Evolutionary conservation across 1,284 basidiomycete species (phyloP), one percentile per base, ranked within the genome.

Genomic region (Ceratobasidium papillatum): DNA sequence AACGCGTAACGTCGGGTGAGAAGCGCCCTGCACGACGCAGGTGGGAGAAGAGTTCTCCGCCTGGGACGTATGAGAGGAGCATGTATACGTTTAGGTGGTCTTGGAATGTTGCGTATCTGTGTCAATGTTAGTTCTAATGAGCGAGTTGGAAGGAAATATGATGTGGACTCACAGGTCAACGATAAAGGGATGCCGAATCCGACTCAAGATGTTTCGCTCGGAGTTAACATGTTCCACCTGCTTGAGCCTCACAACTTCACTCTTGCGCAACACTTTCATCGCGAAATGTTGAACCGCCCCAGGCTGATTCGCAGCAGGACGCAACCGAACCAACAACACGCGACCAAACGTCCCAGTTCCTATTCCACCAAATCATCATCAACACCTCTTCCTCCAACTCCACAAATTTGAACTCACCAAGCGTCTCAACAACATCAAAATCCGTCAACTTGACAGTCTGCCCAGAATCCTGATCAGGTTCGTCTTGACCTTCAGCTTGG

Each of bases 171-270:
- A 71, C 75, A 94, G 87, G 78, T 94, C 91, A 77, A 94, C 92
- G 76, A 94, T 88, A 81, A 94, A 94, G 3, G 92, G 93, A 78
- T 94, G 92, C 45, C 89, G 88, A 59, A 94, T 90, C 49, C 91
- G 88, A 41, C 95, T 96, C 56, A 99, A 89, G 82, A 99, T 98
- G 81, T 95, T 94, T 43, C 97, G 89, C 82, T 99, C 97, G 12
- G 96, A 96, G 80, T 98, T 99, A 76, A 98, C 97, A 83, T 99
- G 97, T 81, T 99, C 97, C 75, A 99, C 94, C 82, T 99, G 97
- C 79, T 97, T 95, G 81, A 99, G 92, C 77, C 93, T 91, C 78
- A 99, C 94, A 75, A 99, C 94, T 79, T 98, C 94, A 34, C 92
- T 91, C 84, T 98, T 98, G 79, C 90, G 90, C 59, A 98, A 87